These are phyloP conservation scores for Blastomyces parvus DNA, from an alignment of 2,329 filamentous ascomycete genomes.

Conservation along the genomic window DNA sequence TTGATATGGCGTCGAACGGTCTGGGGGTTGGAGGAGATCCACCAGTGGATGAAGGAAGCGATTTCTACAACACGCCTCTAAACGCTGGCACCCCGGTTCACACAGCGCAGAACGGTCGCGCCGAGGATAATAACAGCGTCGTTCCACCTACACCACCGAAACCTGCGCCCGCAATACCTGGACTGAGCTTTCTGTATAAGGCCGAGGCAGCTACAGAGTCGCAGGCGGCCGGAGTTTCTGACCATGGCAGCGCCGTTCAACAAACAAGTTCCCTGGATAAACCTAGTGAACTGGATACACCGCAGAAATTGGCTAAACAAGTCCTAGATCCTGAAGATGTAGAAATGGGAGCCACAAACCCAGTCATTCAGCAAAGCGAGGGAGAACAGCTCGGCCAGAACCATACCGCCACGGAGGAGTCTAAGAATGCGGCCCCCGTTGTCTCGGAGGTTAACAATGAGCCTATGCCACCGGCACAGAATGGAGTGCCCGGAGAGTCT, in stretches of 20 bases:
- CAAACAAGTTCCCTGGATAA: not conserved
- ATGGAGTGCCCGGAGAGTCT: conserved; percentile 3
- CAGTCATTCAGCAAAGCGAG: not conserved
- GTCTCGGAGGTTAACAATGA: not conserved
- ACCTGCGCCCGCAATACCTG: conserved; percentile 26
- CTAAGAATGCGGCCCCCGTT: not conserved
- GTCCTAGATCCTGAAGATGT: not conserved
- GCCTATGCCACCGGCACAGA: conserved; percentile 3
- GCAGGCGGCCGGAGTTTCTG: not conserved
- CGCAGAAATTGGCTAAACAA: conserved; percentile 12
- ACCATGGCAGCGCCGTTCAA: not conserved
- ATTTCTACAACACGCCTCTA: conserved; percentile 36
- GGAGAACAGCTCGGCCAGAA: not conserved
- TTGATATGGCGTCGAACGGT: conserved; percentile 24
- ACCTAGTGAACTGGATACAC: not conserved
- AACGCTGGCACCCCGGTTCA: conserved; percentile 23
- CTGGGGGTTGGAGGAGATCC: conserved; percentile 14
- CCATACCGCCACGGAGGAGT: not conserved
- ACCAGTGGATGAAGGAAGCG: conserved; percentile 29
- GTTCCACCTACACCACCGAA: conserved; percentile 14
- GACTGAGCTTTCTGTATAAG: conserved; percentile 25
- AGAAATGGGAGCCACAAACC: not conserved
- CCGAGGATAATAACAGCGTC: conserved; percentile 12
- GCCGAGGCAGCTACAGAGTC: not conserved
- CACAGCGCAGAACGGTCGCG: conserved; percentile 10